Evolutionary conservation across 495 filamentous ascomycete genomes (phyloP).

Genomic region (Penicillium malachiteum): DNA sequence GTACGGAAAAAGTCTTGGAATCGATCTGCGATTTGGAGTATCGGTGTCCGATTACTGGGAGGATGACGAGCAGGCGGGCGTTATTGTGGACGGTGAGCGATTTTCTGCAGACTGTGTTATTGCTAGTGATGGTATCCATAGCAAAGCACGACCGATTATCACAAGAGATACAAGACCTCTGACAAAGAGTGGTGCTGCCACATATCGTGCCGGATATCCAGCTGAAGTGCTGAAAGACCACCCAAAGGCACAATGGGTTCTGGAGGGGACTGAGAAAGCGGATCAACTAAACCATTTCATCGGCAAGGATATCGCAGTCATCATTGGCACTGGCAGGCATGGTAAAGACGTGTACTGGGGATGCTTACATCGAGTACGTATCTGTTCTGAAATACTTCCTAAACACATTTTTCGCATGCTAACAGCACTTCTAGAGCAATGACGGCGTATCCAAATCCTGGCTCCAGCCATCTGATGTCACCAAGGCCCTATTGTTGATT

Average conservation of each 20-base stretch:
- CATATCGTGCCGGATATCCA: constrained; percentile 8
- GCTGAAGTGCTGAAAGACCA: not conserved
- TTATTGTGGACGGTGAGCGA: constrained; percentile 2
- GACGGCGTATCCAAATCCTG: not conserved
- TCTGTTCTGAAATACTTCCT: not conserved
- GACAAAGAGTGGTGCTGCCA: not conserved
- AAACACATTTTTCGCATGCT: not conserved
- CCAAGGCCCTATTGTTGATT: not conserved
- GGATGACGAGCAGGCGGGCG: constrained; percentile 8
- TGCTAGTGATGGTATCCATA: constrained; percentile 44
- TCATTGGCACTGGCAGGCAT: constrained; percentile 2
- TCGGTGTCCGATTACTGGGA: constrained; percentile 15
- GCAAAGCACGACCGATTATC: constrained; percentile 23
- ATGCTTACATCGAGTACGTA: not conserved
- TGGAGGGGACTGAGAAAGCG: constrained; percentile 2
- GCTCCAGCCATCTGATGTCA: too few relatives aligned
- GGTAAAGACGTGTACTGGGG: constrained; percentile 7
- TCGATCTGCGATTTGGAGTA: constrained; percentile 11
- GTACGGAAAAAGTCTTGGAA: constrained; percentile 4
- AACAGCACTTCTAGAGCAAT: not conserved
- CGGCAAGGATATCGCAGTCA: constrained; percentile 1
- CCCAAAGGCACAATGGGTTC: constrained; percentile 2
- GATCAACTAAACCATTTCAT: constrained; percentile 5
- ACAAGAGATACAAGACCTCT: constrained; percentile 26
- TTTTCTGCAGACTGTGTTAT: constrained; percentile 15